These are phyloP conservation scores for Lichtheimia hyalospora DNA, from an alignment of 371 early-diverging fungal genomes.

Conservation along the genomic window DNA sequence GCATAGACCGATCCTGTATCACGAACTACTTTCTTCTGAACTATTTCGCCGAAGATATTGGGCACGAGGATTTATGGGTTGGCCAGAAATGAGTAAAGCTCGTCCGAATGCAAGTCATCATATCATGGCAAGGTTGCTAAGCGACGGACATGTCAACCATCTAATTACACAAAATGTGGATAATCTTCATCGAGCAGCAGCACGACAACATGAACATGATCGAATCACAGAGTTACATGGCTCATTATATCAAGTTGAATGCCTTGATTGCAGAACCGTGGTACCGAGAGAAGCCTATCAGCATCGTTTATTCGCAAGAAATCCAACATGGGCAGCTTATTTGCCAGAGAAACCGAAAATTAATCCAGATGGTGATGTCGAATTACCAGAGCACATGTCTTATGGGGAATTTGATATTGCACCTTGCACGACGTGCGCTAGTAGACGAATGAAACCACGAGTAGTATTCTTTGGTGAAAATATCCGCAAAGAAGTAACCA, in stretches of 20 bases:
- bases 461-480: conserved; percentile 93
- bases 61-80: conserved; percentile 90
- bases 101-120: conserved; percentile 75
- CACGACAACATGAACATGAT: conserved; percentile 9
- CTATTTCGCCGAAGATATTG: conserved; percentile 83
- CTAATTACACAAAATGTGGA: conserved; percentile 95
- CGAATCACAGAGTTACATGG: conserved; percentile 86
- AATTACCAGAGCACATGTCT: conserved; percentile 53
- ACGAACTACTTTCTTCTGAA: conserved; percentile 66
- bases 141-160: conserved; percentile 34
- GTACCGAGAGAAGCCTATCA: conserved; percentile 68
- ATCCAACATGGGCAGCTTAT: conserved; percentile 65
- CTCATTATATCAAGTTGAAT: conserved; percentile 70
- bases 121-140: conserved; percentile 56
- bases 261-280: conserved; percentile 64
- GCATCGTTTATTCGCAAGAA: conserved; percentile 58
- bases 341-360: conserved; percentile 48
- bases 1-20: conserved; percentile 80
- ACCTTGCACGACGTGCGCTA: conserved; percentile 63
- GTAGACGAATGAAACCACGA: conserved; percentile 64
- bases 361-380: conserved; percentile 91
- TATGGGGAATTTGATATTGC: conserved; percentile 76
- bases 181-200: conserved; percentile 69
- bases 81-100: conserved; percentile 64
- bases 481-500: conserved; percentile 54